A percentile compares a stretch with the other conserved stretches of the same genome.
Conservation (phyloP, 202 grass and related monocot genomes). For the Elaeis oleifera region DNA sequence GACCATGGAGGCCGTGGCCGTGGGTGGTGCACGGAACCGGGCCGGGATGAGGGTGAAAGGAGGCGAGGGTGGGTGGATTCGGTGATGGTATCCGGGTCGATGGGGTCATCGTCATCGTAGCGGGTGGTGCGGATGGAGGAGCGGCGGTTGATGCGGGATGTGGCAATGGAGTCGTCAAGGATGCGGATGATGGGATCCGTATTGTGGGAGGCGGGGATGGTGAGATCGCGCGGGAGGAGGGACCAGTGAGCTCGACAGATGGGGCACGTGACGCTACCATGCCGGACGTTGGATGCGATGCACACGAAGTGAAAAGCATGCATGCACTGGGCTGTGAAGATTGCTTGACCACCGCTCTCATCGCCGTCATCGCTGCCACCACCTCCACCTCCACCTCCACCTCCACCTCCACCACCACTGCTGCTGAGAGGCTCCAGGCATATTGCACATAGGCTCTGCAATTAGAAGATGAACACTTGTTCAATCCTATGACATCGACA, state of each 20-base stretch:
- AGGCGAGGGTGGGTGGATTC: slow-evolving; percentile 50
- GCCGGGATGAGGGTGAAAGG: slow-evolving; percentile 51
- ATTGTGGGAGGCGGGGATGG: neutral
- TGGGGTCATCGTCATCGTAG: slow-evolving; percentile 85
- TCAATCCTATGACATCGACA: no score
- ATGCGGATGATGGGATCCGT: slow-evolving; percentile 80
- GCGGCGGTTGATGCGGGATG: slow-evolving; percentile 80
- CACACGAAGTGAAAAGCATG: slow-evolving; percentile 87
- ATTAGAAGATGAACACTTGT: no score
- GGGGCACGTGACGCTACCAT: slow-evolving; percentile 79
- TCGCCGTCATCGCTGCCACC: slow-evolving; percentile 10
- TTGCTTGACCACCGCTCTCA: slow-evolving; percentile 24
- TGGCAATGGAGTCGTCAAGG: slow-evolving; percentile 87
- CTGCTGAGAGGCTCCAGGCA: no score
- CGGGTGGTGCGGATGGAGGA: slow-evolving; percentile 58
- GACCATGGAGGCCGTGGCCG: slow-evolving; percentile 22
- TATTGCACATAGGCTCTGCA: no score
- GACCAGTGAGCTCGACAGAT: slow-evolving; percentile 94
- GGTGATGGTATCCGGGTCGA: slow-evolving; percentile 38
- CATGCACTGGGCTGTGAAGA: slow-evolving; percentile 77
- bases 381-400: slow-evolving; percentile 30
- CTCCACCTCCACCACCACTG: slow-evolving; percentile 27
- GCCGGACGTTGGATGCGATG: slow-evolving; percentile 87
- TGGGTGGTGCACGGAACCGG: slow-evolving; percentile 16
- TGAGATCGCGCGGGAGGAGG: slow-evolving; percentile 55